Base-by-base conservation (phyloP, 495 filamentous ascomycete genomes). In the Penicillium verhagenii region DNA sequence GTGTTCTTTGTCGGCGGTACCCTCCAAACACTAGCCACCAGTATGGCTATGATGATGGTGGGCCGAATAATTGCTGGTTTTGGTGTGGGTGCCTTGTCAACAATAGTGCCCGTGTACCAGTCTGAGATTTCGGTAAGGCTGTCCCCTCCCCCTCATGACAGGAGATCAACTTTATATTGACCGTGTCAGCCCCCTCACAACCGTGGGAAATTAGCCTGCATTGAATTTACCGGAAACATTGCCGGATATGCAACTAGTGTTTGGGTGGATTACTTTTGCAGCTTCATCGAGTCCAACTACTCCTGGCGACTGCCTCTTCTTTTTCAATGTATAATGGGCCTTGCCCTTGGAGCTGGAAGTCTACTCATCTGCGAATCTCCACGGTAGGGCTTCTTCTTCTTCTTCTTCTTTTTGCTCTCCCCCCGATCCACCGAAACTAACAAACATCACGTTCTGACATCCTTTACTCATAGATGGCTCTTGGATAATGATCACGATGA, bases 191-290 rank as follows among this genome's bases (percentile, higher is more conserved):
- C 94, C 49, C 90, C 94, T 13, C 95, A 98, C 59, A 97, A 96
- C 68, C 81, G 95, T 50, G 95, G 95, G 16, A 92, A 93, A 71
- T 79, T 97, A 53, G 94, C 94, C 11, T 98, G 94, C 71, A 97
- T 98, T 54, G 95, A 97, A 68, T 98, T 98, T 64, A 91, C 95
- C 0, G 94, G 94, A 26, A 98, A 98, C 69, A 95, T 98, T 56
- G 83, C 87, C 58, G 94, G 94, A 21, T 98, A 98, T 70, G 89
- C 91, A 44, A 88, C 91, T 45, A 96, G 92, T 59, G 94, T 98
- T 8, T 98, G 94, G 94, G 92, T 97, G 1, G 94, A 97, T 73
- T 98, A 97, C 68, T 91, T 92, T 58, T 97, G 93, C 72, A 93
- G 89, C 51, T 97, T 82, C 68, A 97, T 98, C 64, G 62, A 89